Evolutionary conservation across 768 basidiomycete genomes (phyloP).

Genomic region (Tylopilus vinaceipallidus): DNA sequence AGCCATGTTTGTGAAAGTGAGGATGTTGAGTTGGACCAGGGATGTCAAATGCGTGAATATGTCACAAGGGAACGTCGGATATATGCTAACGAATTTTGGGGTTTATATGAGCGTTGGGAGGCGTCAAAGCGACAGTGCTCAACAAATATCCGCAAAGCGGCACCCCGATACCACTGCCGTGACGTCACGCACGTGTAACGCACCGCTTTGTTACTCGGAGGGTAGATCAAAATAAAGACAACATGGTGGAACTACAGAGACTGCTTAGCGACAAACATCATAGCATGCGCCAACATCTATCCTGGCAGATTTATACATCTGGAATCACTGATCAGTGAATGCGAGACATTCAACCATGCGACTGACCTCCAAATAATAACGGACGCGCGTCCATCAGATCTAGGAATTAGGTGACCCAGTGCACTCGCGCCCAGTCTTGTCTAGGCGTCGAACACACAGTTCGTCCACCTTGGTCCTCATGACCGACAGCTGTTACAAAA

Average conservation of each 20-base stretch:
- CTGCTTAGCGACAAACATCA: constrained; percentile 27
- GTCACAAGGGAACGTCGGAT: not conserved
- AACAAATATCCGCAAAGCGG: constrained; percentile 27
- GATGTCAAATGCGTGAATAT: not conserved
- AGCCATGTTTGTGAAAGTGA: constrained; percentile 22
- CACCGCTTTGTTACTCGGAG: constrained; percentile 5
- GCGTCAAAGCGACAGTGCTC: constrained; percentile 22
- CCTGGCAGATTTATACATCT: constrained; percentile 16
- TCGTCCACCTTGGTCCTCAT: constrained; percentile 1
- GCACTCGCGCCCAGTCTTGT: constrained; percentile 10
- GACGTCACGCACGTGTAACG: constrained; percentile 34
- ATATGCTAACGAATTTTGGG: not conserved
- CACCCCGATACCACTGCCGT: constrained; percentile 18
- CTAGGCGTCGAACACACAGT: constrained; percentile 6
- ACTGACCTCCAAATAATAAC: constrained; percentile 23
- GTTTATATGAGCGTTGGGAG: constrained; percentile 11
- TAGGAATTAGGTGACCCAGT: constrained; percentile 6
- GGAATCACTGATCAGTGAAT: constrained; percentile 5
- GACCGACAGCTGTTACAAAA: constrained; percentile 2
- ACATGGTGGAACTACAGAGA: constrained; percentile 27
- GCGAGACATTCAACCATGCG: not conserved
- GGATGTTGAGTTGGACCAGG: not conserved
- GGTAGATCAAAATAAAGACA: no score
- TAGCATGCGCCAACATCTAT: constrained; percentile 11
- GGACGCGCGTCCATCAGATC: constrained; percentile 12